Base-by-base conservation (phyloP, 2,329 filamentous ascomycete species). In the Dactylonectria macrodidyma region DNA sequence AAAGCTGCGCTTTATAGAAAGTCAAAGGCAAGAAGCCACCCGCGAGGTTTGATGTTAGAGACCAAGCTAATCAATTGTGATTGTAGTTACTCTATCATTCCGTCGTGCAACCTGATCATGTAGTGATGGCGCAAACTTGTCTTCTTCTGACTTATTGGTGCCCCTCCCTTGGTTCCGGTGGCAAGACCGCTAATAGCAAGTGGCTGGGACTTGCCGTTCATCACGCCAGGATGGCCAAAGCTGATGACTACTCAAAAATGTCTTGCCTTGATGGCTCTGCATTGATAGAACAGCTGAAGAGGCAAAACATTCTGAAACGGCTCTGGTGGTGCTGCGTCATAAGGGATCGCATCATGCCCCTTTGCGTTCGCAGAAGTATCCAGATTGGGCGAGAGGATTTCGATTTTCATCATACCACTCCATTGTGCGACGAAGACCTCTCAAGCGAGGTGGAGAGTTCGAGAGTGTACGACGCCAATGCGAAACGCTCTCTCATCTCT, bases 401-500 rank as follows among this genome's bases (percentile, higher is more conserved):
- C n/a, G 57, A 59, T 24, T 59, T 59, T 14, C 16, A 5, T 1
- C 24, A 46, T 5, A n/a, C 36, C 34, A 12, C 44, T 4, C 46
- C 57, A 8, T n/a, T 50, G 4, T n/a, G 24, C 10, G 16, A 6
- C 11, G 46, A 50, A 4, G 46, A 50, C 11, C 44, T 59, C 10
- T 34, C 57, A 5, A n/a, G 7, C 11, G 57, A 59, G 10, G 16
- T 50, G 16, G 47, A 26, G 22, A 11, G 22, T 10, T 59, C 57
- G 5, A 30, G 14, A 26, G 57, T 59, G 2, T 74, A 74, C 34
- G 62, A 59, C 3, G 63, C 67, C 0, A 66, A 68, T 9, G 70
- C 70, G 3, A 74, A 74, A 41, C 71, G 72, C 7, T 71, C 70
- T 9, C 67, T 74, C 5, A 61, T 73, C 7, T 60, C 65, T 1